phyloP scores from a whole-genome alignment of 192 early-diverging fungal genomes.

The Coemansia biformis region DNA sequence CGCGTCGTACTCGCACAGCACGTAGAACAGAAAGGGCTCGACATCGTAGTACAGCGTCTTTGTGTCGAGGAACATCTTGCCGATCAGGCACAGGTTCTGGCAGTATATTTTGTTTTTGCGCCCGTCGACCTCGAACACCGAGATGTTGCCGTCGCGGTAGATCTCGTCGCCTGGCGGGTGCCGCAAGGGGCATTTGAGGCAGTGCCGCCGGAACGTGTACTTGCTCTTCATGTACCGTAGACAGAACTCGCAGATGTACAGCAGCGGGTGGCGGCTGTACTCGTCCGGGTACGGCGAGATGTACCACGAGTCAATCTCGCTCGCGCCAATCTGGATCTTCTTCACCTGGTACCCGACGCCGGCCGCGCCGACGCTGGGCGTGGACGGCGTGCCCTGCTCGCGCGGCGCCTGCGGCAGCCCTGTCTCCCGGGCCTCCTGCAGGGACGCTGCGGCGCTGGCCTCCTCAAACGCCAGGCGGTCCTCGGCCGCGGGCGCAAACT shows the following conservation, averaged over 20 bases:
- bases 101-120: slow-evolving; percentile 97
- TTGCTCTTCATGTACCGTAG: slow-evolving; percentile 95
- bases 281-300: slow-evolving; percentile 94
- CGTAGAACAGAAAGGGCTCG: slow-evolving; percentile 95
- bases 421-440: slow-evolving; percentile 13
- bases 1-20: slow-evolving; percentile 73
- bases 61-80: slow-evolving; percentile 96
- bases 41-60: slow-evolving; percentile 97
- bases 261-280: slow-evolving; percentile 69
- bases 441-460: slow-evolving; percentile 42
- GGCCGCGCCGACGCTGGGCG: slow-evolving; percentile 11
- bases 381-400: slow-evolving; percentile 24
- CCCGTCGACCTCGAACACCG: slow-evolving; percentile 96
- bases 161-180: slow-evolving; percentile 97
- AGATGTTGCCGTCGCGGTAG: slow-evolving; percentile 81
- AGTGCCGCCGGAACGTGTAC: slow-evolving; percentile 76
- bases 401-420: neutral
- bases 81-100: slow-evolving; percentile 92
- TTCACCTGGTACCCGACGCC: slow-evolving; percentile 42
- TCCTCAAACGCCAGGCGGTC: slow-evolving; percentile 55
- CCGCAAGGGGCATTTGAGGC: slow-evolving; percentile 71
- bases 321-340: slow-evolving; percentile 74
- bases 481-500: slow-evolving; percentile 49
- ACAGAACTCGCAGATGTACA: slow-evolving; percentile 96
- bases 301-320: slow-evolving; percentile 91